Percentiles rank a stretch among this genome's conserved stretches.
These are phyloP conservation scores for Apiospora phragmitis DNA, from an alignment of 2,329 filamentous ascomycete genomes.

Conservation along the genomic window DNA sequence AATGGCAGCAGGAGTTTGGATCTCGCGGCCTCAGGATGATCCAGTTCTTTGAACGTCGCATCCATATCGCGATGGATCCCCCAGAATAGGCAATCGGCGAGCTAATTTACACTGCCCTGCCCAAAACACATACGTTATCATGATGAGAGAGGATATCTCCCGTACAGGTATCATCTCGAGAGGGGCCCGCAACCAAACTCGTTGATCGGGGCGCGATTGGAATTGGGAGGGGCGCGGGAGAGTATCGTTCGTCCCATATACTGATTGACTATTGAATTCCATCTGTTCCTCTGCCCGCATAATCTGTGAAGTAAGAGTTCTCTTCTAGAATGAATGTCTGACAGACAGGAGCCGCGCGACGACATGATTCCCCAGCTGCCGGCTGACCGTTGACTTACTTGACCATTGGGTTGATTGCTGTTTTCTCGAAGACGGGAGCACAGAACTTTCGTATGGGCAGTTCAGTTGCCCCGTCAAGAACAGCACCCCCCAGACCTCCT, in stretches of 20 bases:
- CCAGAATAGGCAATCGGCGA: background rate
- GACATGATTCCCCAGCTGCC: background rate
- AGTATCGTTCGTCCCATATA: background rate
- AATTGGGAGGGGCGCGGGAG: background rate
- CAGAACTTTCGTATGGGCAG: background rate
- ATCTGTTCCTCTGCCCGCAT: background rate
- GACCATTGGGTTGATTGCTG: background rate
- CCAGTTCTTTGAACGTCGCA: background rate
- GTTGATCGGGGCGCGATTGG: background rate
- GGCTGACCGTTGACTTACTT: background rate
- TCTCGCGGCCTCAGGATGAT: background rate
- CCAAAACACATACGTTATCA: background rate
- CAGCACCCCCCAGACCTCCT: background rate
- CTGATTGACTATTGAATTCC: background rate
- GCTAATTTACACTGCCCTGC: slow-evolving; percentile 4
- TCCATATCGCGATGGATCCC: background rate
- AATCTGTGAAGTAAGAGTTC: background rate
- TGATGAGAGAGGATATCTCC: background rate
- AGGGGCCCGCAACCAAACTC: background rate
- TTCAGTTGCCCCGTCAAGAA: slow-evolving; percentile 7
- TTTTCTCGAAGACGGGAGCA: background rate
- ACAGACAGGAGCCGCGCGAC: background rate
- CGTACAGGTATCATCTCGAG: background rate
- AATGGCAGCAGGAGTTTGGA: background rate
- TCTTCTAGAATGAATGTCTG: background rate